Percentiles rank a stretch among this genome's conserved stretches.
Evolutionary conservation across 1,284 basidiomycete species (phyloP).

Genomic region (Heterobasidion occidentale): DNA sequence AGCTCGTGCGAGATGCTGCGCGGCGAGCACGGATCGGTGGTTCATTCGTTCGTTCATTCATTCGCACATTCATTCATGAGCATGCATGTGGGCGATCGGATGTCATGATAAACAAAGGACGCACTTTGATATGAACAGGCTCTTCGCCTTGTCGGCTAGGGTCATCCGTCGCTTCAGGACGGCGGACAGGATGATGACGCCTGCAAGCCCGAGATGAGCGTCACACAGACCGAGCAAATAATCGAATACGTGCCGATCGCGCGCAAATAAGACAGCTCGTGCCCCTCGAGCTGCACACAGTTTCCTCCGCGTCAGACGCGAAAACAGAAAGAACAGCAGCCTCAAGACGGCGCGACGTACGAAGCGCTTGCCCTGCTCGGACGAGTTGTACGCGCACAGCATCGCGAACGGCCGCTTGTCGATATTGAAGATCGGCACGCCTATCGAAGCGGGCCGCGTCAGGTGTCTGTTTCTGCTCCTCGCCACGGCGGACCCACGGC

Average conservation of each 20-base stretch:
- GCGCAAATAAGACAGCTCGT: constrained; percentile 87
- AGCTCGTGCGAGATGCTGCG: constrained; percentile 89
- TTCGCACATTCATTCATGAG: constrained; percentile 11
- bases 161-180: constrained; percentile 91
- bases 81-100: too few relatives aligned
- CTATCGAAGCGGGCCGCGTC: constrained; percentile 25
- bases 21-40: too few relatives aligned
- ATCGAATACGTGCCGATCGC: constrained; percentile 57
- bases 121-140: constrained; percentile 85
- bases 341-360: constrained; percentile 31
- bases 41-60: neutral
- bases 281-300: constrained; percentile 67
- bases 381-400: constrained; percentile 85
- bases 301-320: too few relatives aligned
- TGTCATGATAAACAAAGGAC: constrained; percentile 15
- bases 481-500: neutral
- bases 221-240: neutral
- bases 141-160: constrained; percentile 89
- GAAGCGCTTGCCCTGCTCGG: constrained; percentile 72
- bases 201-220: constrained; percentile 24
- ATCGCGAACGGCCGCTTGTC: constrained; percentile 92
- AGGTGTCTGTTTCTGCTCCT: neutral
- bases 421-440: constrained; percentile 89
- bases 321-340: neutral
- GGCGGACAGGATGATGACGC: constrained; percentile 91